Evolutionary conservation across 495 filamentous ascomycete species (phyloP), one percentile per base, ranked within the genome.

Genomic region (Geoglossum glabrum): DNA sequence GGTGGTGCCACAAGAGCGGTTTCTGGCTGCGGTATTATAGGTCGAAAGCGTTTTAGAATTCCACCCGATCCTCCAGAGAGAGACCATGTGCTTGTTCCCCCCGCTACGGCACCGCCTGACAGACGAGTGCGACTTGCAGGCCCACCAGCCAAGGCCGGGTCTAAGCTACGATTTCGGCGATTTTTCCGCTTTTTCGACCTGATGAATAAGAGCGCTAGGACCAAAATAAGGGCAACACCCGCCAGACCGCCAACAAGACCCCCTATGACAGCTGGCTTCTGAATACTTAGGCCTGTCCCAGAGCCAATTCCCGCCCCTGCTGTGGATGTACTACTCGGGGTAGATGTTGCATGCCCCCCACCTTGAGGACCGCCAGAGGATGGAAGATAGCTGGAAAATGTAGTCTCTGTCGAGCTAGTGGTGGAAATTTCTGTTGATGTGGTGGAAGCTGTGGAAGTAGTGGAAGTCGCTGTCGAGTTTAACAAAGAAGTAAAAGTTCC

Each of bases 161-260:
- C 33, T 11, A 47, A 3, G 6, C 2, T 15, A 19, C 17, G 5
- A 30, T n/a, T n/a, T n/a, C 28, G 56, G 50, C 61, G 67, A 23
- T 64, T 65, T 40, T 71, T 66, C 56, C 67, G 70, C 57, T 71
- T 77, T 67, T 71, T 76, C 70, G 82, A 81, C 58, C 76, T 73
- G 19, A 83, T 63, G 43, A 81, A 55, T 60, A 73, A 71, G 43
- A 84, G 70, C 0, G 79, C 62, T 46, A 81, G 55, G 11, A 83
- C 59, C 8, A 82, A 60, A 50, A 85, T 60, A 31, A 84, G 61
- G 9, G 80, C 77, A 11, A 82, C 67, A 19, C 80, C 83, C 46
- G 82, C 80, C 40, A 85, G 68, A 38, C 79, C 76, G 25, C 83
- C 83, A 8, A 85, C 71, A 11, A 86, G 79, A 28, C 83, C 77